These are phyloP conservation scores for Trypanosoma mega DNA, from an alignment of 208 protist species.

Conservation along the genomic window DNA sequence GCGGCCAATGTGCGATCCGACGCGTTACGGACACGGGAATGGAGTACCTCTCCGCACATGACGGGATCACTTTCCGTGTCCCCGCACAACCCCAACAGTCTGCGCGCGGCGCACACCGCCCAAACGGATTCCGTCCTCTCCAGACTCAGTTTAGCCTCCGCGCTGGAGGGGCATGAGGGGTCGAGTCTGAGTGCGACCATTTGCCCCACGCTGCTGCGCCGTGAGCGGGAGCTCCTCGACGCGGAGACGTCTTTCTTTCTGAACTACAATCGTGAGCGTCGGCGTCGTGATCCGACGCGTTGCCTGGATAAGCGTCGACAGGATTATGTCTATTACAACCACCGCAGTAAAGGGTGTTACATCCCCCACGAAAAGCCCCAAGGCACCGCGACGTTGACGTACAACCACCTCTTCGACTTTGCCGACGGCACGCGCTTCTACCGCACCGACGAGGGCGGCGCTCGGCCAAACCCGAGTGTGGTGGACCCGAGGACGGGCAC, in stretches of 20 bases:
- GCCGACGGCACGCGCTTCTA: constrained; percentile 73
- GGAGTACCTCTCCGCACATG: no score
- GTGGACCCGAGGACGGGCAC: constrained; percentile 13
- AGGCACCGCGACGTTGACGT: constrained; percentile 56
- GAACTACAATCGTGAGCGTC: constrained; percentile 31
- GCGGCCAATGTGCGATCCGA: no score
- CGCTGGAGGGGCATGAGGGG: background rate
- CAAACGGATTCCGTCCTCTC: background rate
- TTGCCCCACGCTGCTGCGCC: constrained; percentile 32
- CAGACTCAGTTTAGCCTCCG: background rate
- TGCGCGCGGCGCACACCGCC: no score
- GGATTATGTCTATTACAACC: constrained; percentile 85
- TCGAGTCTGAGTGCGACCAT: constrained; percentile 16
- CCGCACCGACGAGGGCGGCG: constrained; percentile 15
- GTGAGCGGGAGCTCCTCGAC: constrained; percentile 63
- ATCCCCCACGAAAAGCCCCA: constrained; percentile 59
- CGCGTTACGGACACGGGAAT: no score
- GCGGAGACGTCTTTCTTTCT: constrained; percentile 43
- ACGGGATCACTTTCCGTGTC: no score
- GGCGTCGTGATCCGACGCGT: constrained; percentile 48
- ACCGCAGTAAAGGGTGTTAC: constrained; percentile 82
- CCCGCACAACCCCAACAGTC: no score
- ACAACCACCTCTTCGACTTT: constrained; percentile 87
- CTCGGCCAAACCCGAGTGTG: constrained; percentile 36
- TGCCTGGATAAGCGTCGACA: constrained; percentile 29